Evolutionary conservation across 345 rosid genomes (phyloP).

Genomic region (Lepidium sativum): DNA sequence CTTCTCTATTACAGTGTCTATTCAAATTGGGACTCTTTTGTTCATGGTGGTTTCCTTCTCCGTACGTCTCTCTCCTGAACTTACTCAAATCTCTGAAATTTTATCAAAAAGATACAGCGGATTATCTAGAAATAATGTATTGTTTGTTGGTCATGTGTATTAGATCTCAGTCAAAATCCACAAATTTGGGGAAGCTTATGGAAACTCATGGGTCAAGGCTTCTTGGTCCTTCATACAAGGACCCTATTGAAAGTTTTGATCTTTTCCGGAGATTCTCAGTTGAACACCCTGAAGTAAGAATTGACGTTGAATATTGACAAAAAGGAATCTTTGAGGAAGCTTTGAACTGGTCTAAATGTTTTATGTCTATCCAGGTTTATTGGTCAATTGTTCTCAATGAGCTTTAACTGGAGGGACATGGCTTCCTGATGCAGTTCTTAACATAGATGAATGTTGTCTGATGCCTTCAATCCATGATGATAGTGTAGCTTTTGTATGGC

Average conservation of each 20-base stretch:
- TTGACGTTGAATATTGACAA: not conserved
- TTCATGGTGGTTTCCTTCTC: conserved; percentile 79
- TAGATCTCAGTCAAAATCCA: conserved; percentile 45
- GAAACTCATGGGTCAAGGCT: conserved; percentile 58
- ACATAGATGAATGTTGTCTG: conserved; percentile 78
- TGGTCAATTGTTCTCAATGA: conserved; percentile 63
- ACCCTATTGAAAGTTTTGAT: conserved; percentile 64
- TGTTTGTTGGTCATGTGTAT: not conserved
- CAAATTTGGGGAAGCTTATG: conserved; percentile 72
- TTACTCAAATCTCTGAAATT: not conserved
- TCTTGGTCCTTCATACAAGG: conserved; percentile 59
- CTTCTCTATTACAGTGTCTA: conserved; percentile 63
- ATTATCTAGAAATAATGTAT: not conserved
- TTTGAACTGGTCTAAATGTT: conserved; percentile 3
- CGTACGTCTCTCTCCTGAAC: conserved; percentile 31
- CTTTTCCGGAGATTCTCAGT: conserved; percentile 54
- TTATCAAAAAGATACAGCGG: not conserved
- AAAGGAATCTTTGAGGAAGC: not conserved
- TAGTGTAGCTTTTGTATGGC: conserved; percentile 64
- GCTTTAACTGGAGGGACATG: conserved; percentile 64
- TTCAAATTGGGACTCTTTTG: conserved; percentile 54
- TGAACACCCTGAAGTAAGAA: conserved; percentile 55
- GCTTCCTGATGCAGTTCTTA: conserved; percentile 69
- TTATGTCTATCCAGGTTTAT: conserved; percentile 37
- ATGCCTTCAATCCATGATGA: conserved; percentile 44